Conservation (phyloP, 352 stramenopile species). For the Globisporangium camurandrum region DNA sequence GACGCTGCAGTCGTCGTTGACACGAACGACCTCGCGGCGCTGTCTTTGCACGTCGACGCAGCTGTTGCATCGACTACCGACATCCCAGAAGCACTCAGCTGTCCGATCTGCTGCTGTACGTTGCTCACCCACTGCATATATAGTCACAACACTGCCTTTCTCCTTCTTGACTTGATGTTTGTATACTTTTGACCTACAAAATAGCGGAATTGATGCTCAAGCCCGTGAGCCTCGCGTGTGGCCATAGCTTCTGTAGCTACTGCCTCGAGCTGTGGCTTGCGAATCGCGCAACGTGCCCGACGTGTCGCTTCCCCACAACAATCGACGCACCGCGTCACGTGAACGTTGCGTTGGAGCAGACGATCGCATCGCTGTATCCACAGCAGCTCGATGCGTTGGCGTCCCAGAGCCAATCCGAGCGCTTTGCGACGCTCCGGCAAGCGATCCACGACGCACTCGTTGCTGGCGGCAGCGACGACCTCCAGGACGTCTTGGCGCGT, state of each 20-base stretch:
- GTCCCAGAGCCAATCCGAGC: conserved; percentile 19
- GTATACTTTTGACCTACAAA: no score
- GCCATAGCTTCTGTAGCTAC: conserved; percentile 40
- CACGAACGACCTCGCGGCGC: not conserved
- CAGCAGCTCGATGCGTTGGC: conserved; percentile 20
- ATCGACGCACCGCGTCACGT: conserved; percentile 13
- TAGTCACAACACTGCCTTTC: not conserved
- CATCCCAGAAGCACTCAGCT: conserved; percentile 25
- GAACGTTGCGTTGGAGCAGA: conserved; percentile 29
- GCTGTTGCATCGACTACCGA: not conserved
- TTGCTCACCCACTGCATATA: no score
- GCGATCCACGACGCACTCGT: conserved; percentile 22
- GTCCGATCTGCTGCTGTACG: conserved; percentile 36
- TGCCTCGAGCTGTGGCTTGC: conserved; percentile 36
- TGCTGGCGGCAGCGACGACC: conserved; percentile 12
- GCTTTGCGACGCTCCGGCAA: conserved; percentile 19
- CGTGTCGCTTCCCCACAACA: conserved; percentile 18
- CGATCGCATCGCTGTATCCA: conserved; percentile 23
- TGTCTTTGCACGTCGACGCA: not conserved
- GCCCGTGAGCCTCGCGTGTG: conserved; percentile 29
- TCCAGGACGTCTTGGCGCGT: conserved; percentile 21
- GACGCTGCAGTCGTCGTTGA: not conserved
- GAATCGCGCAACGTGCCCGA: conserved; percentile 27
- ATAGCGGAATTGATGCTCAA: conserved; percentile 39
- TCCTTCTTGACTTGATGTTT: no score